Evolutionary conservation across 2,329 filamentous ascomycete species (phyloP).

Genomic region (Colletotrichum ledebouriae): DNA sequence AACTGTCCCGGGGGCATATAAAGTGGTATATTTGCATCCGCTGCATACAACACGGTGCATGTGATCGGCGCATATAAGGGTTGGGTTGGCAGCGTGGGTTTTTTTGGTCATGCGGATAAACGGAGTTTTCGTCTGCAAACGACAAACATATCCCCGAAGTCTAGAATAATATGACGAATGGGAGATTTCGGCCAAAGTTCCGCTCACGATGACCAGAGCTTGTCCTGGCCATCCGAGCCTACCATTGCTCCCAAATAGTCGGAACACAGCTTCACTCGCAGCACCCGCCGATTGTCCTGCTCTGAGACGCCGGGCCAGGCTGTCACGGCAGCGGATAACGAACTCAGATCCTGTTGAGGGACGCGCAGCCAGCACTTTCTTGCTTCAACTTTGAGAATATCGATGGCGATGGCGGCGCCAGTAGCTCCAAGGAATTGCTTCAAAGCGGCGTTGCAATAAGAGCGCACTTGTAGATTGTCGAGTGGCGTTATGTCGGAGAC

Average conservation of each 20-base stretch:
- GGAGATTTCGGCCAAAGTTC: constrained; percentile 10
- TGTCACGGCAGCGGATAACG: constrained; percentile 74
- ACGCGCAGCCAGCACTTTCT: constrained; percentile 74
- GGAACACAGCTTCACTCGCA: constrained; percentile 70
- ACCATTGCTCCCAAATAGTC: constrained; percentile 75
- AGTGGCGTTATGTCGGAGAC: constrained; percentile 48
- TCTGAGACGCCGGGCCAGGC: constrained; percentile 69
- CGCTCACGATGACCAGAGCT: constrained; percentile 63
- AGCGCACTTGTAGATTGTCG: constrained; percentile 73
- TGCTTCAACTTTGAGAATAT: constrained; percentile 74
- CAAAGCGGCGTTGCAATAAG: constrained; percentile 74
- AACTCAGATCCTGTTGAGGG: constrained; percentile 70
- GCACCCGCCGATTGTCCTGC: constrained; percentile 60
- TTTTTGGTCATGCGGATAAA: constrained; percentile 39
- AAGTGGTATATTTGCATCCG: constrained; percentile 38
- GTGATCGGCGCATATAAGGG: constrained; percentile 39
- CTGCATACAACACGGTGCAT: constrained; percentile 42
- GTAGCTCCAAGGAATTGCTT: constrained; percentile 78
- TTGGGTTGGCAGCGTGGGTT: constrained; percentile 37
- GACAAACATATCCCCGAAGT: constrained; percentile 35
- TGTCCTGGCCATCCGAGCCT: constrained; percentile 60
- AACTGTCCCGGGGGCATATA: constrained; percentile 18
- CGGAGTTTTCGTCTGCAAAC: constrained; percentile 40
- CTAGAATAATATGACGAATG: constrained; percentile 40
- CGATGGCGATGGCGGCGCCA: constrained; percentile 76